These are phyloP conservation scores for Debaryomyces coudertii DNA, from an alignment of 1,139 yeast genomes.

Conservation along the genomic window DNA sequence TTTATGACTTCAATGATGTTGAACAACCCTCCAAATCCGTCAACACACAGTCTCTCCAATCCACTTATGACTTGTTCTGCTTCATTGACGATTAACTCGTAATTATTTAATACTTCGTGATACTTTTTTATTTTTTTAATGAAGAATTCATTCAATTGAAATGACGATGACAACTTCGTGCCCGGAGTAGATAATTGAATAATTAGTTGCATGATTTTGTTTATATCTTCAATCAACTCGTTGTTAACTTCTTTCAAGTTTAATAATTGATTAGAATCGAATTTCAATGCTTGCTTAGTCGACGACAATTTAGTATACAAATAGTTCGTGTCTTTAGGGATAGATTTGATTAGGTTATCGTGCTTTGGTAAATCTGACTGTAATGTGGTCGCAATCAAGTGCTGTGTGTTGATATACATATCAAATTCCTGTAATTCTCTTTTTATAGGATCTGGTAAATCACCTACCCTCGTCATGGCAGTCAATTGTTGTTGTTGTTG, in stretches of 20 bases:
- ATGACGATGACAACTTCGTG: constrained; percentile 60
- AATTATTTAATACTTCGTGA: constrained; percentile 63
- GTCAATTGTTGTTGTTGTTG: constrained; percentile 51
- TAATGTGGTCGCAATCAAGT: constrained; percentile 77
- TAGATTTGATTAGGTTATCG: constrained; percentile 69
- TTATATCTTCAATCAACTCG: constrained; percentile 71
- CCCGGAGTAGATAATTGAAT: constrained; percentile 71
- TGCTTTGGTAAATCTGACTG: constrained; percentile 67
- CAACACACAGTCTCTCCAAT: constrained; percentile 47
- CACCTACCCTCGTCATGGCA: constrained; percentile 86
- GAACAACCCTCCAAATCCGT: constrained; percentile 56
- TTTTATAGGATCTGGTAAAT: constrained; percentile 75
- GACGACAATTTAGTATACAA: constrained; percentile 64
- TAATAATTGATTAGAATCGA: constrained; percentile 40
- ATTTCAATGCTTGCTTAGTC: constrained; percentile 66
- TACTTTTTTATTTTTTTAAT: constrained; percentile 66
- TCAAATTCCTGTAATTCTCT: constrained; percentile 79
- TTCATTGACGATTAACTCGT: constrained; percentile 76
- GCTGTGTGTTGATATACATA: constrained; percentile 81
- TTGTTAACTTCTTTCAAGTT: constrained; percentile 46
- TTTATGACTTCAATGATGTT: constrained; percentile 67
- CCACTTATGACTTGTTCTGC: constrained; percentile 54
- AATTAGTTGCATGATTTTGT: constrained; percentile 65
- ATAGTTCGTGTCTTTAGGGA: constrained; percentile 83
- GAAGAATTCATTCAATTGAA: constrained; percentile 51